Evolutionary conservation across 176 grass and related monocot species (phyloP).

Genomic region (Poa pratensis): DNA sequence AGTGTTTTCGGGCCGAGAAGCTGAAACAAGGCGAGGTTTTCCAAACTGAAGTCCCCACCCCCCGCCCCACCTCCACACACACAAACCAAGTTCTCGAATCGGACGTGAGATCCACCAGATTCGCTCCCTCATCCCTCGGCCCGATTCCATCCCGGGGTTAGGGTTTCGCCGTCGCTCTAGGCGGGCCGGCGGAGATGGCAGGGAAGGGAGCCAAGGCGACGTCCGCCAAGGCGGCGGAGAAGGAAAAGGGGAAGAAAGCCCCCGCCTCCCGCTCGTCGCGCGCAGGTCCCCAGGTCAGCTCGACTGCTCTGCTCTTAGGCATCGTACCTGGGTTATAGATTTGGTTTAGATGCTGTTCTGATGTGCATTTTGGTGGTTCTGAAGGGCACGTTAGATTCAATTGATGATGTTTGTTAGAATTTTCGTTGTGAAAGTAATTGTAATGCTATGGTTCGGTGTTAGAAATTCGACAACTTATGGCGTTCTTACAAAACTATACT

Average conservation of each 20-base stretch:
- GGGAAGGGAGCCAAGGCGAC: constrained; percentile 60
- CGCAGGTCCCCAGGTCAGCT: constrained; percentile 46
- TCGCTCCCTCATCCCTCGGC: not conserved
- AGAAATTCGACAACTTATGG: not conserved
- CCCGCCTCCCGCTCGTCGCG: constrained; percentile 56
- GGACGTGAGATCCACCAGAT: constrained; percentile 35
- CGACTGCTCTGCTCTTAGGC: not conserved
- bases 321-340: constrained; percentile 14
- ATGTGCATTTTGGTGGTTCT: constrained; percentile 16
- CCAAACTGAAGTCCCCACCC: too few relatives aligned
- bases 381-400: not conserved
- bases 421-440: not conserved
- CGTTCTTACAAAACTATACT: not conserved
- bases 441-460: not conserved
- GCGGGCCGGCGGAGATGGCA: constrained; percentile 38
- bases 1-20: too few relatives aligned
- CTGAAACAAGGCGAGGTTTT: too few relatives aligned
- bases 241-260: constrained; percentile 67
- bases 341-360: not conserved
- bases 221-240: constrained; percentile 55
- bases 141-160: not conserved
- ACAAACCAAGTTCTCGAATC: too few relatives aligned
- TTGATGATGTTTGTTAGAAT: not conserved
- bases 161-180: constrained; percentile 23
- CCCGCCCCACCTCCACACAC: too few relatives aligned